Base-by-base conservation (phyloP, 129 eudicot genomes). In the Tanacetum coccineum region DNA sequence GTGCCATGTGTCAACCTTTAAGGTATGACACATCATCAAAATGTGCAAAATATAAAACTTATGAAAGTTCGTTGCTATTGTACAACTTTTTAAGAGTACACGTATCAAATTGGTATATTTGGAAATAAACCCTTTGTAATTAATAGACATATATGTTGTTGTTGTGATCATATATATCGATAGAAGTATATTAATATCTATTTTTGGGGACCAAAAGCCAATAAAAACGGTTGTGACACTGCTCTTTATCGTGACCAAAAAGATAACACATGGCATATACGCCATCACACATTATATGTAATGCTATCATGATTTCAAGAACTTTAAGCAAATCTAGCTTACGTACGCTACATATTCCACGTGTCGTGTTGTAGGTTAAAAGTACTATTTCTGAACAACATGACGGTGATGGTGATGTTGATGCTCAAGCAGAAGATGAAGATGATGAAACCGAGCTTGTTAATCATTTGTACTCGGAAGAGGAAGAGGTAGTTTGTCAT, bases 391-490 rank as follows among this genome's bases (percentile, higher is more conserved):
- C 69, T 13, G 79, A 59, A 59, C 75, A 63, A 56, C 15, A 49
- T 4, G 81, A 80, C 48, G 76, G 55, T 47, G 77, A 74, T n/a
- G 59, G n/a, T 19, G 74, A 32, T 32, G 39, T 7, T 32, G 39
- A 32, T 32, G 39, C 39, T 32, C 8, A 6, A 32, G 39, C 39
- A 4, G 0, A 61, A 59, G 81, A 64, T 0, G 70, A 72, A 20
- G 78, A 78, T 47, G 80, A 91, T 30, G 87, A 85, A 74, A 85
- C 84, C 19, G 98, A 91, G 67, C 95, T 88, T 40, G 82, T 62
- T 76, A 70, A 52, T 67, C 94, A 87, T 45, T 76, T 87, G 28
- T 85, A 83, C 74, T 87, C 95, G 0, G 88, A 83, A 64, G 96
- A 91, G 70, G 95, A 87, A 11, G 96, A 91, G 98, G 97, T 90